Conservation (phyloP, 495 filamentous ascomycete species). For the Cryomyces minteri region DNA sequence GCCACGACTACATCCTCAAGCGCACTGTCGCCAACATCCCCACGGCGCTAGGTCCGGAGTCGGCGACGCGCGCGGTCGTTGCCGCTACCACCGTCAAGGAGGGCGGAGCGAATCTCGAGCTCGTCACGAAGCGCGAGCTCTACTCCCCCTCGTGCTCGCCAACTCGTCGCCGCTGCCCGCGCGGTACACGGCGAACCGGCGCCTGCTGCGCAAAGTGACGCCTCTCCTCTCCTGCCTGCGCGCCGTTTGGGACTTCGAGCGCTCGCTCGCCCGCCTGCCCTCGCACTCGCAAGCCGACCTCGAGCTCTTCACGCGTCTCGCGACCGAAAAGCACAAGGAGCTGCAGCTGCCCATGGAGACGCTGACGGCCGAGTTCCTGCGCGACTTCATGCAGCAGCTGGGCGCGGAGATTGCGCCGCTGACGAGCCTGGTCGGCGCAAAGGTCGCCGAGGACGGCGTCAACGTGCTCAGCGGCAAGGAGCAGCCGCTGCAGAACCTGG, state of each 20-base stretch:
- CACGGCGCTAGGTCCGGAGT: slow-evolving; percentile 46
- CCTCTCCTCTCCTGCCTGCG: slow-evolving; percentile 67
- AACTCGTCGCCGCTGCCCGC: slow-evolving; percentile 54
- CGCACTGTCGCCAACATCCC: slow-evolving; percentile 59
- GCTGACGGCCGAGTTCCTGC: slow-evolving; percentile 59
- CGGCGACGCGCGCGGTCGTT: slow-evolving; percentile 57
- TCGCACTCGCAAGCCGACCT: slow-evolving; percentile 41
- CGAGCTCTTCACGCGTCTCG: slow-evolving; percentile 44
- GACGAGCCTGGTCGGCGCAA: slow-evolving; percentile 74
- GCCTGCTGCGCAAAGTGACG: slow-evolving; percentile 55
- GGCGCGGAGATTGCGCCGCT: slow-evolving; percentile 71
- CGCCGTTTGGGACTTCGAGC: slow-evolving; percentile 64
- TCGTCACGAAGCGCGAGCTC: slow-evolving; percentile 79
- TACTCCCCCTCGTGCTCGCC: slow-evolving; percentile 71
- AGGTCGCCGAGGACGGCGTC: slow-evolving; percentile 89
- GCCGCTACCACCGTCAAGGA: slow-evolving; percentile 55
- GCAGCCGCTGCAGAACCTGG: slow-evolving; percentile 88
- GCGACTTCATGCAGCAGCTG: slow-evolving; percentile 65
- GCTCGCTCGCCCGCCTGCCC: slow-evolving; percentile 28
- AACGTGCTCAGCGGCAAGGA: slow-evolving; percentile 80
- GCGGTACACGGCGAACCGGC: slow-evolving; percentile 44
- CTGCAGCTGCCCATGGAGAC: slow-evolving; percentile 62
- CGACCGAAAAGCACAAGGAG: slow-evolving; percentile 53
- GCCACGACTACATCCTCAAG: slow-evolving; percentile 75
- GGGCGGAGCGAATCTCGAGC: slow-evolving; percentile 52